Conservation (phyloP, 2,329 filamentous ascomycete species). For the Epichloe sylvatica region DNA sequence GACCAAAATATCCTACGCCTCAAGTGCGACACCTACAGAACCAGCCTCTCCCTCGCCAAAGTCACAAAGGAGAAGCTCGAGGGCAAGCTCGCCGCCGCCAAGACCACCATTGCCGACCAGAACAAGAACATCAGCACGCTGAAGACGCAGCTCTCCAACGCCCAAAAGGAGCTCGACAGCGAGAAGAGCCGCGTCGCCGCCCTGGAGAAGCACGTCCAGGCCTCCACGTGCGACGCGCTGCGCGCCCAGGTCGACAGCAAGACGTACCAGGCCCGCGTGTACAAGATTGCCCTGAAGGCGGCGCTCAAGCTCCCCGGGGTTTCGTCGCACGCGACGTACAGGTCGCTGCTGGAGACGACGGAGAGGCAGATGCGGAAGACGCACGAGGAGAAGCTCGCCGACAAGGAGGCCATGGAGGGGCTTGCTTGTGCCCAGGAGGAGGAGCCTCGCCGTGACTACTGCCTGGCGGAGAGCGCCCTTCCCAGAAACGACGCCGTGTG, state of each 20-base stretch:
- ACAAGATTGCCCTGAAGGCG: slow-evolving; percentile 5
- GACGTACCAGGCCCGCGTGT: slow-evolving; percentile 1
- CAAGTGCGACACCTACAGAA: background rate
- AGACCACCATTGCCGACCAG: background rate
- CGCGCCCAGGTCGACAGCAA: background rate
- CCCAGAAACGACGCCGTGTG: background rate
- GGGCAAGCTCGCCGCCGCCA: background rate
- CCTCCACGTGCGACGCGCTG: background rate
- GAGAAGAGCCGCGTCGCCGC: background rate
- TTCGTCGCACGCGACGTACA: background rate
- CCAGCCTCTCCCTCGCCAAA: background rate
- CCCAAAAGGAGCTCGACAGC: background rate
- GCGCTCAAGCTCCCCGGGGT: slow-evolving; percentile 3
- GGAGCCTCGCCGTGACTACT: background rate
- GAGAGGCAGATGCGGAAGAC: background rate
- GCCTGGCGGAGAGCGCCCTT: background rate
- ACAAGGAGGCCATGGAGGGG: background rate
- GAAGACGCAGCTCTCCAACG: background rate
- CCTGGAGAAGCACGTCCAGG: background rate
- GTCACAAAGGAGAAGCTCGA: background rate
- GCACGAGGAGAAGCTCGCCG: background rate
- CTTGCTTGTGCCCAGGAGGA: background rate
- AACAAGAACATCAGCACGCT: background rate
- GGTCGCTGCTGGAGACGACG: background rate
- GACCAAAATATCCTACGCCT: background rate